Conservation (phyloP, 73 alveolate species). For the Tetrahymena borealis region DNA sequence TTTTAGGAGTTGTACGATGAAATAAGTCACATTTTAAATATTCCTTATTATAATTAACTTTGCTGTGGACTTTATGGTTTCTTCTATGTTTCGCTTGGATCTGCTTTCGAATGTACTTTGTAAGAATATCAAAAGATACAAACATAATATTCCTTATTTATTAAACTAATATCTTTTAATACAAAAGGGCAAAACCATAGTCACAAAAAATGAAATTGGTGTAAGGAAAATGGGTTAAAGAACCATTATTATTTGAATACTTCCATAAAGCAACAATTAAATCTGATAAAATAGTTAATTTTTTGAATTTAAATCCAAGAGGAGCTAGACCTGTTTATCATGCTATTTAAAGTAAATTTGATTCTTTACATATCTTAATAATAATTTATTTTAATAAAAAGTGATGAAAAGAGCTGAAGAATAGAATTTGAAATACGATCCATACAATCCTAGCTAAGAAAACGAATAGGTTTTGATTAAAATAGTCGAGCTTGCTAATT, state of each 20-base stretch:
- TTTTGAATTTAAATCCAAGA: neutral
- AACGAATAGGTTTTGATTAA: neutral
- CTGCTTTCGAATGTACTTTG: neutral
- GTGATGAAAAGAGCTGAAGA: slow-evolving; percentile 2
- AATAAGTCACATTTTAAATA: slow-evolving; percentile 5
- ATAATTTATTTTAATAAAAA: neutral
- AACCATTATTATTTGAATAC: neutral
- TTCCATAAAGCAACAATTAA: neutral
- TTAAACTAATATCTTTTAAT: neutral
- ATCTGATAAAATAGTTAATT: neutral
- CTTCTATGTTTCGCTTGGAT: slow-evolving; percentile 23
- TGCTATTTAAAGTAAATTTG: neutral
- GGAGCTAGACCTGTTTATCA: neutral
- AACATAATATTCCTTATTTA: neutral
- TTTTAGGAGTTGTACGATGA: slow-evolving; percentile 1
- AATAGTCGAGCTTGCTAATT: slow-evolving; percentile 1
- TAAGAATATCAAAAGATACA: neutral
- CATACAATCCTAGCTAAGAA: slow-evolving; percentile 7
- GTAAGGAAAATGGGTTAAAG: neutral
- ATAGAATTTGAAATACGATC: slow-evolving; percentile 11
- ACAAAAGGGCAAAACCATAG: neutral
- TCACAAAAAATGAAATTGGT: neutral
- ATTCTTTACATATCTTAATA: neutral
- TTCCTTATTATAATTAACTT: slow-evolving; percentile 26
- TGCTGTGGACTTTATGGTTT: slow-evolving; percentile 39